A percentile compares a stretch with the other conserved stretches of the same genome.
Evolutionary conservation across 345 rosid genomes (phyloP).

Genomic region (Dipteronia dyeriana): DNA sequence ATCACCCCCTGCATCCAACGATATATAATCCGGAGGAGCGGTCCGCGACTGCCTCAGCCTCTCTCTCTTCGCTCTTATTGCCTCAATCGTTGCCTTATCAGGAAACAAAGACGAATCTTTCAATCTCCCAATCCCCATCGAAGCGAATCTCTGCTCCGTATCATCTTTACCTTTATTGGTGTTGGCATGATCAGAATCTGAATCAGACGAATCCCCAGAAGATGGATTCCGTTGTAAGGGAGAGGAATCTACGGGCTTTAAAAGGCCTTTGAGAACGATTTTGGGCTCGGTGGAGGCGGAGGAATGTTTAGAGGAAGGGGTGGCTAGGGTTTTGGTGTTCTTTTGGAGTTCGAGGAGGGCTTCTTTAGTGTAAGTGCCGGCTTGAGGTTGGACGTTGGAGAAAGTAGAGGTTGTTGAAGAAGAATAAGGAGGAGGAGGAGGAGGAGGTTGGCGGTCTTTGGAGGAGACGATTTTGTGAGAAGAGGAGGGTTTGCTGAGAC

Average conservation of each 20-base stretch:
- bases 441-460: constrained; percentile 51
- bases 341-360: constrained; percentile 87
- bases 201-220: neutral
- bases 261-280: constrained; percentile 58
- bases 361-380: constrained; percentile 87
- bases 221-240: neutral
- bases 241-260: constrained; percentile 36
- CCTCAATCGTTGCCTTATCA: constrained; percentile 61
- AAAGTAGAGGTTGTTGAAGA: constrained; percentile 24
- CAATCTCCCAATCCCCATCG: constrained; percentile 35
- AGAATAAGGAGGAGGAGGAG: constrained; percentile 13
- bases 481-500: constrained; percentile 39
- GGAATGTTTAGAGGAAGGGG: constrained; percentile 46
- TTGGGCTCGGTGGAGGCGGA: constrained; percentile 46
- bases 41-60: constrained; percentile 58
- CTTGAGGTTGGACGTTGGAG: constrained; percentile 82
- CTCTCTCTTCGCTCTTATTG: constrained; percentile 71
- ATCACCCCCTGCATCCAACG: constrained; percentile 59
- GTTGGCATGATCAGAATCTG: constrained; percentile 1
- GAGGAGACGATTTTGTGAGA: constrained; percentile 61
- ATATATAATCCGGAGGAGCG: constrained; percentile 72
- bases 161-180: constrained; percentile 15
- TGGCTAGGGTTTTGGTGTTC: constrained; percentile 68
- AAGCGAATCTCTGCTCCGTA: constrained; percentile 33
- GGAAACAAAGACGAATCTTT: constrained; percentile 29